phyloP scores from a whole-genome alignment of 2,329 filamentous ascomycete genomes.

The Calonectria pteridis region DNA sequence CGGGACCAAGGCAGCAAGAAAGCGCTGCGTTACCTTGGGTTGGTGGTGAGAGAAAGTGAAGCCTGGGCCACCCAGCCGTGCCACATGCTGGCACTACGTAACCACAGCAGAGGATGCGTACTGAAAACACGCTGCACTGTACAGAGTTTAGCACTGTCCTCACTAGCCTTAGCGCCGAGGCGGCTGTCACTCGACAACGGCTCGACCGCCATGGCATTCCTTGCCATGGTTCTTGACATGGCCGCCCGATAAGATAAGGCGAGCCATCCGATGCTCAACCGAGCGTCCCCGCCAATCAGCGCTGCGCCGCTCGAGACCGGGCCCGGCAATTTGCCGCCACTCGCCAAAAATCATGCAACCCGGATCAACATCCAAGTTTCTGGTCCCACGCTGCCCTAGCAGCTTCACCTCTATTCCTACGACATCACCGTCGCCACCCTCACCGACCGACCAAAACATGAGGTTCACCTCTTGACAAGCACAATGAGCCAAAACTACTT shows the following conservation, averaged over 20 bases:
- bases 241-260: slow-evolving; percentile 45
- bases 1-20: slow-evolving; percentile 37
- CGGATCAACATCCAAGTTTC: slow-evolving; percentile 42
- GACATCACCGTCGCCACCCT: slow-evolving; percentile 35
- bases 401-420: slow-evolving; percentile 30
- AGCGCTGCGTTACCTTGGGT: slow-evolving; percentile 24
- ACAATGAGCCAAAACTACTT: slow-evolving; percentile 73
- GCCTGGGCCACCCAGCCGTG: slow-evolving; percentile 20
- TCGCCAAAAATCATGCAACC: slow-evolving; percentile 48
- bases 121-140: slow-evolving; percentile 13
- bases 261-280: slow-evolving; percentile 42
- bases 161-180: neutral
- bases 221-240: slow-evolving; percentile 20
- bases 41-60: slow-evolving; percentile 36
- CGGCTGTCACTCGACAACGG: slow-evolving; percentile 2
- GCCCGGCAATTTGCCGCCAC: slow-evolving; percentile 47
- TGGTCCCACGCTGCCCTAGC: slow-evolving; percentile 26
- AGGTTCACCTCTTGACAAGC: slow-evolving; percentile 45
- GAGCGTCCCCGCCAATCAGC: slow-evolving; percentile 45
- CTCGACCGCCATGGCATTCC: slow-evolving; percentile 1
- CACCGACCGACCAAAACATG: slow-evolving; percentile 48
- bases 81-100: slow-evolving; percentile 32
- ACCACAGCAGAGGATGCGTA: slow-evolving; percentile 16
- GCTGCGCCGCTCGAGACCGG: slow-evolving; percentile 34
- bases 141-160: slow-evolving; percentile 18